Evolutionary conservation across 1,139 yeast genomes (phyloP), one percentile per base, ranked within the genome.

Genomic region (Geotrichum klebahnii): DNA sequence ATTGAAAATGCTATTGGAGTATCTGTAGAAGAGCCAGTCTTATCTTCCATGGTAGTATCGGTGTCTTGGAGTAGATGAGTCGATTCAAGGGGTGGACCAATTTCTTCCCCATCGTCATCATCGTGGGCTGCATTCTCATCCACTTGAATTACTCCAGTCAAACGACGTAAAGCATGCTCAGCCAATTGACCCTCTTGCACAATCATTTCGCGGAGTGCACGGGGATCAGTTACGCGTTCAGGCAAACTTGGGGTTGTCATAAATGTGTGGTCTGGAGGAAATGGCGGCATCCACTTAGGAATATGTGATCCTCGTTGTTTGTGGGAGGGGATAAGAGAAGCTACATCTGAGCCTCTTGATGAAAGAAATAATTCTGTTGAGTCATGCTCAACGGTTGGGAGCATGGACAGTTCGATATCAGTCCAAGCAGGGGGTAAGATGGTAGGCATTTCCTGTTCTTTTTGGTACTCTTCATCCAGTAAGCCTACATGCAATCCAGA

Each of bases 211-310:
- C 94, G 72, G 47, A 90, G 74, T 52, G 78, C 72, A 55, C 84
- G 79, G 59, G 90, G 87, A 62, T 87, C 94, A 0, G 82, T 77
- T n/a, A 82, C 68, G 17, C 83, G 73, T 28, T 79, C 72, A 55
- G 80, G 75, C 63, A 74, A 87, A 54, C 76, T 75, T 0, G 95
- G 84, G 0, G 96, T 85, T 48, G 80, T 76, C 66, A 80, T 81
- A 63, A 84, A 90, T 0, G 97, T 90, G 66, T 89, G 94, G 61
- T 87, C 96, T 0, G 97, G 96, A 1, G 97, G 97, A 34, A 89
- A 73, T 20, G 80, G 81, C 0, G 97, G 97, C 61, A 90, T 70
- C 80, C 88, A 88, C 3, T 69, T 61, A 0, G 95, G 95, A 3
- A 86, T 75, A 57, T 81, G 79, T 1, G 64, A 61, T n/a, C 80